These are phyloP conservation scores for Cladosporium velox DNA, from an alignment of 2,329 filamentous ascomycete genomes.

Conservation along the genomic window DNA sequence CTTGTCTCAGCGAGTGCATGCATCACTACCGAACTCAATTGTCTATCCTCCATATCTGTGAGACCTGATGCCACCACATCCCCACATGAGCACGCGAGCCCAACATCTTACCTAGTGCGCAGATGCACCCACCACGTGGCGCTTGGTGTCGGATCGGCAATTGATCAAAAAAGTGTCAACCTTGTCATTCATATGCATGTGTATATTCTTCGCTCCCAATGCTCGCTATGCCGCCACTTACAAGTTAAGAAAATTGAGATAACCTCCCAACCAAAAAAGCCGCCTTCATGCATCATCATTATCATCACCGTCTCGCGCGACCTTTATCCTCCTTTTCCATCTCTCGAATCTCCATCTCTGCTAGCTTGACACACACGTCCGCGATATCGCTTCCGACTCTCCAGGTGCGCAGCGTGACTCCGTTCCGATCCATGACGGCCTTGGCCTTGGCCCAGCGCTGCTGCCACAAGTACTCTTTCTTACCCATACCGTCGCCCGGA, in stretches of 20 bases:
- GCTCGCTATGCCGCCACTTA: neutral
- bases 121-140: neutral
- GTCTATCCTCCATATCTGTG: neutral
- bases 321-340: conserved; percentile 28
- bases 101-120: neutral
- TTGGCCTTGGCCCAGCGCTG: conserved; percentile 68
- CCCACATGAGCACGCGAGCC: neutral
- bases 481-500: conserved; percentile 52
- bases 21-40: neutral
- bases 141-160: neutral
- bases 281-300: neutral
- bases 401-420: conserved; percentile 73
- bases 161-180: neutral
- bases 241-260: neutral
- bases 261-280: neutral
- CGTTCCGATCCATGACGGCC: conserved; percentile 61
- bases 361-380: conserved; percentile 64
- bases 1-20: neutral
- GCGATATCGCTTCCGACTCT: conserved; percentile 70
- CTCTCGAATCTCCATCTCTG: conserved; percentile 57
- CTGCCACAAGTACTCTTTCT: conserved; percentile 72
- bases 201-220: neutral
- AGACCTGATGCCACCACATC: neutral
- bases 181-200: neutral
- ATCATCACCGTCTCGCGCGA: conserved; percentile 4